A percentile compares a stretch with the other conserved stretches of the same genome.
phyloP scores from a whole-genome alignment of 2,329 filamentous ascomycete species.

The Aspergillus piperis region DNA sequence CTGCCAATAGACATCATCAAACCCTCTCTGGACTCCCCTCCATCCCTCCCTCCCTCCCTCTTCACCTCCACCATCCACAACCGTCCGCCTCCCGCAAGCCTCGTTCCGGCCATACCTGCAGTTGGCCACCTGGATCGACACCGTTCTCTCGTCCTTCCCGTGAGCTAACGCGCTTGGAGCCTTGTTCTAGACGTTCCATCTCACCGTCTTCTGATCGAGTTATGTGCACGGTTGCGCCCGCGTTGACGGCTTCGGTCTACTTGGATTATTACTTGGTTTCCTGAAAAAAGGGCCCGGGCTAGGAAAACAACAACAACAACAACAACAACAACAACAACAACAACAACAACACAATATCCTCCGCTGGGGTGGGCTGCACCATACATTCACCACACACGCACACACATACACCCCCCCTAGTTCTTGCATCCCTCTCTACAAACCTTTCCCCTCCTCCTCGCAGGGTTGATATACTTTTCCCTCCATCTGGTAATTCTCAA shows the following conservation, averaged over 20 bases:
- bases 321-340: not conserved
- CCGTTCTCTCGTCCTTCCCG: slow-evolving; percentile 2
- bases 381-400: not conserved
- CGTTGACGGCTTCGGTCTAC: slow-evolving; percentile 18
- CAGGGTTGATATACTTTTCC: not conserved
- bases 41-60: not conserved
- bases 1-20: not conserved
- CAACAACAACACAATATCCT: slow-evolving; percentile 7
- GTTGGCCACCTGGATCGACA: slow-evolving; percentile 12
- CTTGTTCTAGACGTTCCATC: slow-evolving; percentile 28
- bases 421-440: not conserved
- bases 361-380: not conserved
- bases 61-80: slow-evolving; percentile 2
- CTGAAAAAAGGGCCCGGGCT: slow-evolving; percentile 9
- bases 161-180: slow-evolving; percentile 14
- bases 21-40: too few species aligned
- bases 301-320: not conserved
- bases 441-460: not conserved
- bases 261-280: slow-evolving; percentile 16
- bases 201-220: slow-evolving; percentile 24
- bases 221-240: slow-evolving; percentile 20
- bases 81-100: slow-evolving; percentile 5
- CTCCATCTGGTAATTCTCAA: slow-evolving; percentile 12
- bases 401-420: not conserved
- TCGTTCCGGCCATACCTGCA: not conserved